phyloP scores from a whole-genome alignment of 345 rosid genomes.

The Rhizophora mangle region DNA sequence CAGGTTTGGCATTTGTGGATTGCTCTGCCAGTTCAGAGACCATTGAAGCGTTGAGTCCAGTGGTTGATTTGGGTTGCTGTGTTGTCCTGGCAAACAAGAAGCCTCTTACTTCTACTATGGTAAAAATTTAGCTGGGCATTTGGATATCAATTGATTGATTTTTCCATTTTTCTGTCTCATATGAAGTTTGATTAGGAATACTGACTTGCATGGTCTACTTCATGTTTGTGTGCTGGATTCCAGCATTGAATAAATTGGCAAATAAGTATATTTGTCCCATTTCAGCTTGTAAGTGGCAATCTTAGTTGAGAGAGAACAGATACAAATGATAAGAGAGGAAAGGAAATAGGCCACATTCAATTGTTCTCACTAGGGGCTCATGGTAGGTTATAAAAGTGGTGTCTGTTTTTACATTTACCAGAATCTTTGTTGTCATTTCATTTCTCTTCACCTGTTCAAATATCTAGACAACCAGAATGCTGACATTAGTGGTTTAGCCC shows the following conservation, averaged over 20 bases:
- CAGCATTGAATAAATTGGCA: no score
- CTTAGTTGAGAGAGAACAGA: not conserved
- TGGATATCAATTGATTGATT: no score
- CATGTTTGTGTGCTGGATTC: no score
- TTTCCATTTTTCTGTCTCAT: not conserved
- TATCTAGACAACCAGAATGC: not conserved
- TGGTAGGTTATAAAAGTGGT: not conserved
- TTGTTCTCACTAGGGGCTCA: not conserved
- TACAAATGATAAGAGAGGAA: not conserved
- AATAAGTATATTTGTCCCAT: no score
- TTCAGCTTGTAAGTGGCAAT: not conserved
- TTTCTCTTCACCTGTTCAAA: not conserved
- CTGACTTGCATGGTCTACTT: no score
- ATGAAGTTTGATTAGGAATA: no score
- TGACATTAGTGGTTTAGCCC: not conserved
- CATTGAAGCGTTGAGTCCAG: conserved; percentile 45
- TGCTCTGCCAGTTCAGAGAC: conserved; percentile 81
- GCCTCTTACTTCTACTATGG: conserved; percentile 81
- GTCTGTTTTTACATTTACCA: not conserved
- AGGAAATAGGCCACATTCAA: not conserved
- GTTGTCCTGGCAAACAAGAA: conserved; percentile 89
- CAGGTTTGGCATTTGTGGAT: conserved; percentile 79
- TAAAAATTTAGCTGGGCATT: conserved; percentile 22
- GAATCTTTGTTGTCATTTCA: not conserved
- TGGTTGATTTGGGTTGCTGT: conserved; percentile 65